A percentile compares a stretch with the other conserved stretches of the same genome.
These are phyloP conservation scores for Penicillium nordicum DNA, from an alignment of 2,329 filamentous ascomycete species.

Conservation along the genomic window DNA sequence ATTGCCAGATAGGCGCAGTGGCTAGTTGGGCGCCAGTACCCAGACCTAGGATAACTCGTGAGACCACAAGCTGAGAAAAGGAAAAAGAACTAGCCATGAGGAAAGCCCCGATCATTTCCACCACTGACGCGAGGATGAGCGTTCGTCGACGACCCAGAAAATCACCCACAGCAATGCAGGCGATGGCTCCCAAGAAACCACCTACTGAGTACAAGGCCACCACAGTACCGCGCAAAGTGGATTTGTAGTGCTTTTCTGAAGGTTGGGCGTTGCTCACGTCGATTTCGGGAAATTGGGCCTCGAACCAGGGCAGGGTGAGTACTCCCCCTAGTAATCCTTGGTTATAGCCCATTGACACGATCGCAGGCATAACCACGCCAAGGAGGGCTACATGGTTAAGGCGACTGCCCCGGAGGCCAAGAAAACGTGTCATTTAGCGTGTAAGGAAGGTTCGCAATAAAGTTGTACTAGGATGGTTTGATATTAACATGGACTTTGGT, in stretches of 20 bases:
- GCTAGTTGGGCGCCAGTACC: constrained; percentile 11
- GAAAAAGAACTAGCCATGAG: constrained; percentile 11
- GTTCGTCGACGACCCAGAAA: constrained; percentile 11
- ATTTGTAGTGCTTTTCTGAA: constrained; percentile 5
- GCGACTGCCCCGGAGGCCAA: constrained; percentile 14
- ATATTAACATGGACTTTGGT: background rate
- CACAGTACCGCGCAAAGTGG: constrained; percentile 12
- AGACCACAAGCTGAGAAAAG: constrained; percentile 10
- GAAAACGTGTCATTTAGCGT: constrained; percentile 8
- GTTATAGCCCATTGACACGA: constrained; percentile 17
- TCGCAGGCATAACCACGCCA: constrained; percentile 14
- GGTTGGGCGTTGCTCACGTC: constrained; percentile 4
- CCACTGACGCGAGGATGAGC: constrained; percentile 8
- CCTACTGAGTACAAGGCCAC: constrained; percentile 15
- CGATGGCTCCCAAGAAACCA: constrained; percentile 12
- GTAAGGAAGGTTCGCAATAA: background rate
- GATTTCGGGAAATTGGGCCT: constrained; percentile 13
- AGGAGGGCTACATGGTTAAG: constrained; percentile 12
- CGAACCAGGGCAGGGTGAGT: constrained; percentile 12
- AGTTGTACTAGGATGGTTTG: background rate
- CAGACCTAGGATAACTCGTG: constrained; percentile 13
- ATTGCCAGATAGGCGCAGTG: constrained; percentile 16
- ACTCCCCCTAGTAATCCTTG: constrained; percentile 16
- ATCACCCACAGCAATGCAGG: constrained; percentile 14
- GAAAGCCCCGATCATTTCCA: constrained; percentile 12